A percentile compares a stretch with the other conserved stretches of the same genome.
These are phyloP conservation scores for Diplodia mutila DNA, from an alignment of 2,329 filamentous ascomycete genomes.

Conservation along the genomic window DNA sequence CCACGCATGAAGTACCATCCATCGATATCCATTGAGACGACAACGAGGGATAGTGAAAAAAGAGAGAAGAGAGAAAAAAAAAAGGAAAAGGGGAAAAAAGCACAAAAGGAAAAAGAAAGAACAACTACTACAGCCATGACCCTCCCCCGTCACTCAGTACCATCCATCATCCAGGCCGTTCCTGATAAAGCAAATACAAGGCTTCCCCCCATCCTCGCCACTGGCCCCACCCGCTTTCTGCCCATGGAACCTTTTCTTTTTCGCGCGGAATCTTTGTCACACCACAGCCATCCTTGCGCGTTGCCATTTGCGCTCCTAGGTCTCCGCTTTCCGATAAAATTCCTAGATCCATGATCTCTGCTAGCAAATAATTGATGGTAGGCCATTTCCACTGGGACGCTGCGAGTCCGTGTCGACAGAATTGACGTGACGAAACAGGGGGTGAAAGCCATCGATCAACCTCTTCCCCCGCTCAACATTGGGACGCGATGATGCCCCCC, in stretches of 20 bases:
- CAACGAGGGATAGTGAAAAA: background rate
- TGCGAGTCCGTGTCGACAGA: background rate
- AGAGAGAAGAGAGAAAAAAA: background rate
- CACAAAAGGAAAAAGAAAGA: background rate
- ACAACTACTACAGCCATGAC: background rate
- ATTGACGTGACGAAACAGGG: background rate
- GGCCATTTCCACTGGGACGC: background rate
- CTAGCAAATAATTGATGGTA: background rate
- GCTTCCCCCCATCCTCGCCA: background rate
- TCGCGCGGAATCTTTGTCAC: background rate
- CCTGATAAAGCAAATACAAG: conserved; percentile 16
- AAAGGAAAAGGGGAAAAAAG: background rate
- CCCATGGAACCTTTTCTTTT: background rate
- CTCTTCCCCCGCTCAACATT: background rate
- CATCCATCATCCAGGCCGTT: background rate
- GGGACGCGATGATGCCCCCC: conserved; percentile 1
- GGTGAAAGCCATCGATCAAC: background rate
- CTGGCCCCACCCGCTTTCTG: background rate
- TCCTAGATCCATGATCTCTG: background rate
- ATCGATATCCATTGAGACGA: background rate
- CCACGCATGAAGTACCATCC: background rate
- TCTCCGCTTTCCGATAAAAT: background rate
- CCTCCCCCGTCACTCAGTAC: background rate
- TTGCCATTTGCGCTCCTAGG: background rate
- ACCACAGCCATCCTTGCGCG: background rate